Base-by-base conservation (phyloP, 164 flowering plant species). In the Malania oleifera region DNA sequence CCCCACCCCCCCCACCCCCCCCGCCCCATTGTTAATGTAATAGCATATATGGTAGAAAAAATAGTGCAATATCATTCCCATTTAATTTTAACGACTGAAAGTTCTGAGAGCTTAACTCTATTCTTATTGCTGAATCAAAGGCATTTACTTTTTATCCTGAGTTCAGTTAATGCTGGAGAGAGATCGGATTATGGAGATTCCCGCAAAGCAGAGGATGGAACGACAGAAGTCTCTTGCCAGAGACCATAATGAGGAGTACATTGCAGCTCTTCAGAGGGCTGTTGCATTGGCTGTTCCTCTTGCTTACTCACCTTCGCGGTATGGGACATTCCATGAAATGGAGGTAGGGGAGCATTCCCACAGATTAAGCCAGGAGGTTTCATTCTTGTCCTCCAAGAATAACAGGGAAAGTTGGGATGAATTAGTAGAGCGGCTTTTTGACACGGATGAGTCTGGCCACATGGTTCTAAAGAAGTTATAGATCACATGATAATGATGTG, bases 221-320 rank as follows among this genome's bases (percentile, higher is more conserved):
- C 60, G 96, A 55, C 84, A 84, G 60, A 67, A 74, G 59, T 77
- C 84, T 2, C 60, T 88, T 19, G 77, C 67, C 1, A 79, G 68
- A 65, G 97, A 90, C 60, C 96, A 89, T 66, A 79, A 39, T 2
- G 67, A 81, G 61, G 91, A 85, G 64, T 66, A 89, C 81, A 80
- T 57, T 67, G 93, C 84, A 37, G 99, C 99, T n/a, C 76, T 95
- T 1, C 70, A 76, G 54, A 80, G 87, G 57, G 98, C 98, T 28
- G 85, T 74, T 11, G 70, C 84, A 9, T 54, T 91, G 60, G 68
- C 78, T 1, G 79, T 89, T 57, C 96, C 96, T 0, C 79, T 78
- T 56, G 84, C 91, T 10, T 82, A 53, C 70, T 62, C 86, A 5
- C 89, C 91, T 17, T 81, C 91, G 50, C 65, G 59, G 1, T 89